Conservation (phyloP, 371 early-diverging fungal genomes). For the Mucor irregularis region DNA sequence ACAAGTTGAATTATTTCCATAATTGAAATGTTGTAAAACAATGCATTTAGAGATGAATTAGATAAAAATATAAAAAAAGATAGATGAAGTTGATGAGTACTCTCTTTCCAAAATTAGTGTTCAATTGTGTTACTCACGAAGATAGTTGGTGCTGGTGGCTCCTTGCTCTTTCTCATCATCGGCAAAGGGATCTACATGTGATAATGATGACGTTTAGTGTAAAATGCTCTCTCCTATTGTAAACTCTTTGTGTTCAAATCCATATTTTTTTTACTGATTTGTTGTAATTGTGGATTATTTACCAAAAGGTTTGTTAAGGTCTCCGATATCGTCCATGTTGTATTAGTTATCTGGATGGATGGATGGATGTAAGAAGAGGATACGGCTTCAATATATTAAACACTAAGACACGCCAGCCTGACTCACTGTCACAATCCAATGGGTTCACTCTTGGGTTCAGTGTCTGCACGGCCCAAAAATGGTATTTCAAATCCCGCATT, state of each 20-base stretch:
- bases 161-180: conserved; percentile 69
- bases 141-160: conserved; percentile 54
- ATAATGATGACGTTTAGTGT: conserved; percentile 10
- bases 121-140: conserved; percentile 63
- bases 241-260: neutral
- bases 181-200: conserved; percentile 71
- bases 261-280: neutral
- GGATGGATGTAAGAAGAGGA: conserved; percentile 28
- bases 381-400: too few species aligned
- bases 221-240: conserved; percentile 1
- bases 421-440: conserved; percentile 6
- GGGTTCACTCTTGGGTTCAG: too few species aligned
- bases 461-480: too few species aligned
- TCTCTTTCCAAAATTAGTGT: neutral
- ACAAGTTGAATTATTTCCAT: too few species aligned
- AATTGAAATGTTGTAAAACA: neutral
- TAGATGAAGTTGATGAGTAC: conserved; percentile 8
- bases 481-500: neutral
- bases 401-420: too few species aligned
- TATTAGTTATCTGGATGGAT: conserved; percentile 19
- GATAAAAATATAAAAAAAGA: neutral
- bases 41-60: neutral
- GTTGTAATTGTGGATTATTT: conserved; percentile 8
- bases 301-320: conserved; percentile 45
- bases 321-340: conserved; percentile 41